Base-by-base conservation (phyloP, 805 yeast genomes). In the Candida nanaspora region DNA sequence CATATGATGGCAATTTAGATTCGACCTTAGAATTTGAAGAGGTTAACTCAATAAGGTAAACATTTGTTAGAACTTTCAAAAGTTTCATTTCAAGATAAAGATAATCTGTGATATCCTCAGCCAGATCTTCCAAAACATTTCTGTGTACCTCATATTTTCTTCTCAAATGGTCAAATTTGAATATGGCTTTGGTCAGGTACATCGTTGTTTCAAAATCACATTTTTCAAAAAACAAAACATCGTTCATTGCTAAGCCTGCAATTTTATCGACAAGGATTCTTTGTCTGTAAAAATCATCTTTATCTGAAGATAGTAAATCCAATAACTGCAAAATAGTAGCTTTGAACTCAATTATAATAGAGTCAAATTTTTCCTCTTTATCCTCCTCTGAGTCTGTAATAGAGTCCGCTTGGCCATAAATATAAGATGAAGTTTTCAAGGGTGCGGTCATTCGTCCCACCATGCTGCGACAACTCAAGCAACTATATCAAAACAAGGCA, bases 241-340 rank as follows among this genome's bases (percentile, higher is more conserved):
- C 22, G 14, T 34, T 33, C 19, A 28, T 29, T 13, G 15, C 8
- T 1, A 25, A 1, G 4, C 40, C 23, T n/a, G 34, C 14, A 29
- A 29, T n/a, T 19, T 33, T 20, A n/a, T 25, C 19, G 14, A 41
- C 21, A 2, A 33, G 18, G 13, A 7, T 30, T 29, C 43, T 18
- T 2, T 37, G 33, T 14, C 23, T 16, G 32, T 41, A 41, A 15
- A 27, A 41, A 19, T 41, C 43, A 19, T 41, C 35, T 2, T 35
- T 36, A 2, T 31, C 23, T 15, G 18, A 23, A 4, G n/a, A 29
- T 3, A 29, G 27, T 11, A 27, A 27, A 15, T 28, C 25, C 3
- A 6, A 10, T 20, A 41, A 16, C 15, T 20, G 7, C 5, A 3
- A 23, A 9, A 20, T 5, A 8, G 7, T 35, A 8, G n/a, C 11